Percentiles rank a stretch among this genome's conserved stretches.
phyloP scores from a whole-genome alignment of 352 stramenopile genomes.

The Paralagenidium karlingii region DNA sequence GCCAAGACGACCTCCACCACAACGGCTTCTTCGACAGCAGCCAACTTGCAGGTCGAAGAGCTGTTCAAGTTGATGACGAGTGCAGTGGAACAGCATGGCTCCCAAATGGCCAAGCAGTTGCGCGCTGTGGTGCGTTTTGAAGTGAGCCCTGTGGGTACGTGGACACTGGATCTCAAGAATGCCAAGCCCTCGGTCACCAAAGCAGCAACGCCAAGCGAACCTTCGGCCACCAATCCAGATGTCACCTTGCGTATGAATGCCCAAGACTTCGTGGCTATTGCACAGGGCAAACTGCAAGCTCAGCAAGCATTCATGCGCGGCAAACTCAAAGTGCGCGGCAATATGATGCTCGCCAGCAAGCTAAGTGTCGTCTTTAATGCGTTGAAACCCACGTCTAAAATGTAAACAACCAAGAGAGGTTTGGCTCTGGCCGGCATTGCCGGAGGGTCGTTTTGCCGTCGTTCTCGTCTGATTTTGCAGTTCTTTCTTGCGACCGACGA shows the following conservation, averaged over 20 bases:
- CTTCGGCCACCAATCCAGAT: constrained; percentile 69
- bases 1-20: not conserved
- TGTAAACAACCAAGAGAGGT: too few species aligned
- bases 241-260: constrained; percentile 65
- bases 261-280: constrained; percentile 71
- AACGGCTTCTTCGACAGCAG: not conserved
- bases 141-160: too few species aligned
- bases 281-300: constrained; percentile 81
- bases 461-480: too few species aligned
- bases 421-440: too few species aligned
- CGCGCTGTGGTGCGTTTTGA: too few species aligned
- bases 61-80: too few species aligned
- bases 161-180: constrained; percentile 73
- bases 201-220: too few species aligned
- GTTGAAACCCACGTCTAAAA: constrained; percentile 69
- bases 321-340: constrained; percentile 93
- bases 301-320: constrained; percentile 94
- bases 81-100: too few species aligned
- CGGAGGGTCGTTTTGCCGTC: too few species aligned
- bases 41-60: too few species aligned
- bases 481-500: too few species aligned
- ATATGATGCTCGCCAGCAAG: constrained; percentile 93
- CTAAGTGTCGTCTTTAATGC: constrained; percentile 87
- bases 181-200: constrained; percentile 31
- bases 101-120: too few species aligned